Base-by-base conservation (phyloP, 371 early-diverging fungal species). In the Blakeslea trispora region DNA sequence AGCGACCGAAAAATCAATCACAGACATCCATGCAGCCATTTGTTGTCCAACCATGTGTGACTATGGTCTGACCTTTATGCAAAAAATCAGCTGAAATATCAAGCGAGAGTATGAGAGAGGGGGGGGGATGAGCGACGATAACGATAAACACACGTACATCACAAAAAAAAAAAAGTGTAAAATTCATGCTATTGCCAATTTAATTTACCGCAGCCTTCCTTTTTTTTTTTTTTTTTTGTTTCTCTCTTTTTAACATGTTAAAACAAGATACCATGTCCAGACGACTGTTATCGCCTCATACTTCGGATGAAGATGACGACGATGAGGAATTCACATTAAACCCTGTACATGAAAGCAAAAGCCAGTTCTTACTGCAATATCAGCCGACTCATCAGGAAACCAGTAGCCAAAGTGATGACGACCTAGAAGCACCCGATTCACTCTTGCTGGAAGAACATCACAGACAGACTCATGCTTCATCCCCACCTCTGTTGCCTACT, bases 401-500 rank as follows among this genome's bases (percentile, higher is more conserved):
- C n/a, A n/a, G n/a, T n/a, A n/a, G n/a, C n/a, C n/a, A 34, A 15
- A 60, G 62, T 28, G 53, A 55, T 24, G 57, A 65, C 45, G 77
- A 79, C 42, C 68, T 78, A 23, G 82, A 83, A 57, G 86, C 79
- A 44, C 83, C 86, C 8, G 76, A 85, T n/a, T 86, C 86, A 8
- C 67, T 86, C 34, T 71, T 86, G 71, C 62, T 86, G 28, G 86
- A 84, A 63, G 70, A 79, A 63, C 54, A 55, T 14, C 13, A n/a
- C n/a, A n/a, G n/a, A n/a, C n/a, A n/a, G n/a, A n/a, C n/a, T n/a
- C n/a, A n/a, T n/a, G n/a, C n/a, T n/a, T n/a, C n/a, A n/a, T n/a
- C n/a, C n/a, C n/a, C 47, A 21, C 11, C 22, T 37, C 39, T 59
- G 57, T 35, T 49, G 41, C 57, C 49, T 35, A 45, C 61, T 18